These are phyloP conservation scores for Antitrichia curtipendula DNA, from an alignment of 225 moss, liverwort and hornwort species.

Conservation along the genomic window DNA sequence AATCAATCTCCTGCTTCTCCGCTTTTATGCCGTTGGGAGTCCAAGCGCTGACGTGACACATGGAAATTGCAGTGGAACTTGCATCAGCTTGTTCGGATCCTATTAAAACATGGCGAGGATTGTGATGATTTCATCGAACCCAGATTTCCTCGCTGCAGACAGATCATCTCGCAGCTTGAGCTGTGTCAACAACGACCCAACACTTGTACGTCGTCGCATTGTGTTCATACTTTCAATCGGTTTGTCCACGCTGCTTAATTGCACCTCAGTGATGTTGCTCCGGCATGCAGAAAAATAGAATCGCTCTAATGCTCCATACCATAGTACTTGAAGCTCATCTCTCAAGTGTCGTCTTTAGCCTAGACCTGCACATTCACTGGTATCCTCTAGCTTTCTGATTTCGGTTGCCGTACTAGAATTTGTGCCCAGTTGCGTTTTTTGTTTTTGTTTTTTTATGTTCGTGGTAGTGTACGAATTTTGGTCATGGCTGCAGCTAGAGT, in stretches of 20 bases:
- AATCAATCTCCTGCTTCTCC: background rate
- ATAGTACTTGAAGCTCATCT: background rate
- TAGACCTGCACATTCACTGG: background rate
- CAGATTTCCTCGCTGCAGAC: background rate
- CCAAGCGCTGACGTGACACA: background rate
- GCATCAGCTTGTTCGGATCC: background rate
- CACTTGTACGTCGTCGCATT: background rate
- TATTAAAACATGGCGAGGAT: background rate
- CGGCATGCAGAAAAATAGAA: background rate
- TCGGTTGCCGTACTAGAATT: background rate
- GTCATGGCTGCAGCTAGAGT: conserved; percentile 13
- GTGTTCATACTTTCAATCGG: background rate
- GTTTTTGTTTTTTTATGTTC: background rate
- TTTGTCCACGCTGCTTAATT: too few relatives aligned
- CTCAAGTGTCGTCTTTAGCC: background rate
- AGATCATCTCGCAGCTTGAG: background rate
- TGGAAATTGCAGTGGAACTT: conserved; percentile 4
- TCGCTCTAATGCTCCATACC: background rate
- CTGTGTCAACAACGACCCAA: background rate
- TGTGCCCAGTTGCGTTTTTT: background rate
- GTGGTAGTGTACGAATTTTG: background rate
- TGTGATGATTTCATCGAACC: background rate
- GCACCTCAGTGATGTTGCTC: background rate
- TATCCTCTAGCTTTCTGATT: background rate
- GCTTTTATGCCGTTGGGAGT: background rate